phyloP scores from a whole-genome alignment of 1,139 yeast species.

The Kurtzmaniella quercitrusa region DNA sequence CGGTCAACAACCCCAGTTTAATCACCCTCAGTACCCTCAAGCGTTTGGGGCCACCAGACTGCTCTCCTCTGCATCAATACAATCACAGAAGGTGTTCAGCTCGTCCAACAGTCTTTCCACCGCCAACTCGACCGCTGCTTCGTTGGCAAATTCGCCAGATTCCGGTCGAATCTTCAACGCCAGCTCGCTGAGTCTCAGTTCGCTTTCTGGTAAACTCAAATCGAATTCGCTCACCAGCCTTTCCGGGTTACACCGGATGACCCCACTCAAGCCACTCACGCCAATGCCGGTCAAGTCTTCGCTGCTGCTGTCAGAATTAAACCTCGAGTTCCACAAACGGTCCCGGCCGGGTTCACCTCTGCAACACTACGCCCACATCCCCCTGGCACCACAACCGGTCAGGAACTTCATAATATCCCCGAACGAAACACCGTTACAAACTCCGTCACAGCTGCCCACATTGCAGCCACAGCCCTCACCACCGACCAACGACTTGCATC shows the following conservation, averaged over 20 bases:
- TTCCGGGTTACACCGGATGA: conserved; percentile 30
- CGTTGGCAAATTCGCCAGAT: conserved; percentile 35
- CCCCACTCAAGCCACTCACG: conserved; percentile 30
- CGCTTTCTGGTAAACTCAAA: conserved; percentile 22
- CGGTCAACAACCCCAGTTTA: neutral
- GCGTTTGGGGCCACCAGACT: conserved; percentile 24
- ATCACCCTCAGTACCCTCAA: neutral
- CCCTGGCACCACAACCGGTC: neutral
- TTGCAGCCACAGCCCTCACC: conserved; percentile 21
- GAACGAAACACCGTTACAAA: conserved; percentile 37
- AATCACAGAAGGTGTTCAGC: conserved; percentile 2
- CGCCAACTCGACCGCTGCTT: conserved; percentile 20
- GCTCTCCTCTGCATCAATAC: conserved; percentile 6
- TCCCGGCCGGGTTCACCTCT: conserved; percentile 42
- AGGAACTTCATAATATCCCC: conserved; percentile 20
- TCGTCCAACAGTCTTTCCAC: conserved; percentile 11
- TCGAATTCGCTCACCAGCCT: conserved; percentile 20
- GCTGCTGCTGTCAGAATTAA: conserved; percentile 13
- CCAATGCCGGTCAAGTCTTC: conserved; percentile 4
- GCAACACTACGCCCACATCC: conserved; percentile 12
- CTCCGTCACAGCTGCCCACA: conserved; percentile 44
- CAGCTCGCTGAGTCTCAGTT: conserved; percentile 21
- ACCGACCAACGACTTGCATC: conserved; percentile 1
- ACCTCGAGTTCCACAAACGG: conserved; percentile 32
- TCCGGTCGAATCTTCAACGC: conserved; percentile 17